A percentile compares a stretch with the other conserved stretches of the same genome.
Conservation (phyloP, 2,329 filamentous ascomycete species). For the Aspergillus sp. region DNA sequence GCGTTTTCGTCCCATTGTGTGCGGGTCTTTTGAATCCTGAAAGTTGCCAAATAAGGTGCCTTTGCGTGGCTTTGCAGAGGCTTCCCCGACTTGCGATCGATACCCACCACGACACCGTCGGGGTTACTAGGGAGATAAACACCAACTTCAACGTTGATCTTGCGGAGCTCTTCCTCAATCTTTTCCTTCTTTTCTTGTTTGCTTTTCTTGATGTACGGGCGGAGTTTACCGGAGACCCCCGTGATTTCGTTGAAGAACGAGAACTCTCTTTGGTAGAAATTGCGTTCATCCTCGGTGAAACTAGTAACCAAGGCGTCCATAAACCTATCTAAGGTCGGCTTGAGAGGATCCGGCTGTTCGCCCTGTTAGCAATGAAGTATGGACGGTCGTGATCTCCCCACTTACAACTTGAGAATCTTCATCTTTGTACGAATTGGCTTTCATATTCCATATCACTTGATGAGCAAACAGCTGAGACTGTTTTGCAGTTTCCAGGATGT, state of each 20-base stretch:
- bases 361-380: conserved; percentile 10
- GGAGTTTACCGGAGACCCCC: conserved; percentile 89
- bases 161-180: conserved; percentile 96
- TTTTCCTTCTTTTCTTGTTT: conserved; percentile 99
- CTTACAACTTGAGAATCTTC: conserved; percentile 82
- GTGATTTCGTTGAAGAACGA: conserved; percentile 98
- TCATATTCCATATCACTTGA: conserved; percentile 99
- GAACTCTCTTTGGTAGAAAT: conserved; percentile 93
- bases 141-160: conserved; percentile 94
- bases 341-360: conserved; percentile 76
- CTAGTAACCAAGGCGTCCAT: conserved; percentile 79
- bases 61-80: conserved; percentile 97
- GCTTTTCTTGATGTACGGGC: conserved; percentile 84
- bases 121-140: conserved; percentile 97
- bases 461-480: conserved; percentile 98
- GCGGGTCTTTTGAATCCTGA: conserved; percentile 83
- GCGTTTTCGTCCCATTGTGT: conserved; percentile 27
- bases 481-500: conserved; percentile 94
- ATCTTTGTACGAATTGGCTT: conserved; percentile 97
- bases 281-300: conserved; percentile 75
- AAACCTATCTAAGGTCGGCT: conserved; percentile 88
- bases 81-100: conserved; percentile 96
- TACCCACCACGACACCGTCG: conserved; percentile 94
- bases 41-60: conserved; percentile 98
- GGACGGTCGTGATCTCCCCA: not conserved